Base-by-base conservation (phyloP, 805 yeast species). In the Pichia scutulata region DNA sequence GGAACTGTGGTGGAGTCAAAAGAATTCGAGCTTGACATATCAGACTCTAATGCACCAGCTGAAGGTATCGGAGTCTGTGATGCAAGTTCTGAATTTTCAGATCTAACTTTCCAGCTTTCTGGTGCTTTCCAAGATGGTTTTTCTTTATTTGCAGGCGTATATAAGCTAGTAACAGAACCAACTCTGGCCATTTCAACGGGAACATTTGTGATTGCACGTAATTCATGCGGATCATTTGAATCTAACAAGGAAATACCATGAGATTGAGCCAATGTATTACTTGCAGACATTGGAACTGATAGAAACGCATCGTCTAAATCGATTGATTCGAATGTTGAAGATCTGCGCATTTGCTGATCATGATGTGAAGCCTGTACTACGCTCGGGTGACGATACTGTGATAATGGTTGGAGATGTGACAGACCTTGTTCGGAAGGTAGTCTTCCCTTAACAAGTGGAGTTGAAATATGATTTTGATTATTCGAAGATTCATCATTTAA, bases 41-140 rank as follows among this genome's bases (percentile, higher is more conserved):
- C 45, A 14, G 25, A 36, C 2, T 46, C 41, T 14, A 18, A 4
- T 24, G n/a, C 4, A 2, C 16, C 4, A 16, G 30, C 25, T 25
- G 12, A 16, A 33, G 37, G 19, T n/a, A 33, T 2, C 10, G 37
- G 19, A 4, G 37, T 33, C n/a, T 14, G 26, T 22, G 39, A 33
- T 40, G 36, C 30, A 6, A 43, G 24, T 43, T 52, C 60, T 14
- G 53, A 55, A 19, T 39, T 50, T 9, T 61, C 60, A 37, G 53
- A 51, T 53, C 75, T 77, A 10, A 79, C 82, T 57, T 78, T 81
- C 84, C 84, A 80, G 53, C 78, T 73, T 49, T 79, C 82, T 2
- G 84, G 84, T 6, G 84, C 78, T 24, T 65, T 67, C 84, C 84
- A 80, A 22, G 50, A 47, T 5, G 60, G 47, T 39, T 57, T 53